Percentiles rank a stretch among this genome's conserved stretches.
These are phyloP conservation scores for Ganoderma lingzhi DNA, from an alignment of 1,284 basidiomycete genomes.

Conservation along the genomic window DNA sequence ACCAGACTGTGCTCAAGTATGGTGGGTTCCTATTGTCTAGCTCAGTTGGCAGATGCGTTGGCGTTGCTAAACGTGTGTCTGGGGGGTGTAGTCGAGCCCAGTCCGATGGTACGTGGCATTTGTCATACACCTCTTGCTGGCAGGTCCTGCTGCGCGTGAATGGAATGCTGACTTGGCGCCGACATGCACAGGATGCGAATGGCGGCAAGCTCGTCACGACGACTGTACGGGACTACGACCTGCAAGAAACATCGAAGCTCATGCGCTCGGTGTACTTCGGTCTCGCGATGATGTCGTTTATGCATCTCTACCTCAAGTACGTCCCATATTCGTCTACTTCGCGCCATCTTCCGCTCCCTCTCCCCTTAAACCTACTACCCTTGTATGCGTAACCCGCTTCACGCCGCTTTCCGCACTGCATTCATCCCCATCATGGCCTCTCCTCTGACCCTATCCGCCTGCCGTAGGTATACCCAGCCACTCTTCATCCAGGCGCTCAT, in stretches of 20 bases:
- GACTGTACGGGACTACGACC: slow-evolving; percentile 94
- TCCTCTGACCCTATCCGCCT: slow-evolving; percentile 3
- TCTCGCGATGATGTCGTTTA: slow-evolving; percentile 88
- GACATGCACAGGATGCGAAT: slow-evolving; percentile 63
- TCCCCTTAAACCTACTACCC: not conserved
- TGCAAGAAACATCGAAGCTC: slow-evolving; percentile 87
- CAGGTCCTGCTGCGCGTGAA: not conserved
- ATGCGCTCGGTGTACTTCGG: slow-evolving; percentile 84
- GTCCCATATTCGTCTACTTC: slow-evolving; percentile 9
- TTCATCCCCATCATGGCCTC: not conserved
- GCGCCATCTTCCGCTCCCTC: slow-evolving; percentile 1
- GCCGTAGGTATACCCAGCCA: slow-evolving; percentile 80
- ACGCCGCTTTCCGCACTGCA: not conserved
- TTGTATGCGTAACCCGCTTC: not conserved
- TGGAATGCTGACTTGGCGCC: not conserved
- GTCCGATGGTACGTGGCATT: slow-evolving; percentile 73
- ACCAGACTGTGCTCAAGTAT: slow-evolving; percentile 95
- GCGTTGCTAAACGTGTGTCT: slow-evolving; percentile 10
- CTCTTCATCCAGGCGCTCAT: slow-evolving; percentile 92
- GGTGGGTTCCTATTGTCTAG: slow-evolving; percentile 53
- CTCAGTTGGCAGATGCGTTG: no score
- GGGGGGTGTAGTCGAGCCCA: slow-evolving; percentile 60
- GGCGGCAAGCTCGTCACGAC: slow-evolving; percentile 89
- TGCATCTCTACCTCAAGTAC: slow-evolving; percentile 84
- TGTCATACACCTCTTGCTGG: slow-evolving; percentile 28